phyloP scores from a whole-genome alignment of 1,284 basidiomycete genomes.

The Peniophora sp. region DNA sequence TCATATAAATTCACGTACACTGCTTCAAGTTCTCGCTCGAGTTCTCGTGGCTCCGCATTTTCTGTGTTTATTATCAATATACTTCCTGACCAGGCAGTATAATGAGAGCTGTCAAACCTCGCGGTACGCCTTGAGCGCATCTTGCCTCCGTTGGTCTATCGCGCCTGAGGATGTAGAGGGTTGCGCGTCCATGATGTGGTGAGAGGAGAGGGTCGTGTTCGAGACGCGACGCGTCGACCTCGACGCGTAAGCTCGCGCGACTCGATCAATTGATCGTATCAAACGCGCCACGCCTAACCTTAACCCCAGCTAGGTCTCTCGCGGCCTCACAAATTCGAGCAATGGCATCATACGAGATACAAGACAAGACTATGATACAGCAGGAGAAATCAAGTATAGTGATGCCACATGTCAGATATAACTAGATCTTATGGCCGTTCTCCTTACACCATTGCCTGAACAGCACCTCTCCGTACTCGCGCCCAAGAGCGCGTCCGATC shows the following conservation, averaged over 20 bases:
- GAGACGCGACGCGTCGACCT: background rate
- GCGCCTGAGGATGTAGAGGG: constrained; percentile 46
- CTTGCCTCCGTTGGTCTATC: constrained; percentile 19
- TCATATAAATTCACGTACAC: constrained; percentile 39
- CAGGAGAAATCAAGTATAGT: too few species aligned
- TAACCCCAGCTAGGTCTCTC: too few species aligned
- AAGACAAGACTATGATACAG: too few species aligned
- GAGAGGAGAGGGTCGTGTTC: constrained; percentile 5
- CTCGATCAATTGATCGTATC: too few species aligned
- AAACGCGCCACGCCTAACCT: too few species aligned
- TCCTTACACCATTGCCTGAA: constrained; percentile 41
- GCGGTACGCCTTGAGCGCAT: constrained; percentile 37
- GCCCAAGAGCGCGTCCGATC: constrained; percentile 52
- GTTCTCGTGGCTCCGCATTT: constrained; percentile 83
- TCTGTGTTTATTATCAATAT: constrained; percentile 39
- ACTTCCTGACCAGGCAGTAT: background rate
- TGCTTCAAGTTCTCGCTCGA: constrained; percentile 83
- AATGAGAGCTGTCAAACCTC: constrained; percentile 33
- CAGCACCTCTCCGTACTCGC: constrained; percentile 42
- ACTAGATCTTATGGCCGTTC: background rate
- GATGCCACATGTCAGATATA: too few species aligned
- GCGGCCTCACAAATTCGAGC: too few species aligned
- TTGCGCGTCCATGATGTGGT: constrained; percentile 37
- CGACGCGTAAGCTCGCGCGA: constrained; percentile 31
- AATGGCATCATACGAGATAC: too few species aligned